phyloP scores from a whole-genome alignment of 2,329 filamentous ascomycete genomes.

The Exophiala mesophila region DNA sequence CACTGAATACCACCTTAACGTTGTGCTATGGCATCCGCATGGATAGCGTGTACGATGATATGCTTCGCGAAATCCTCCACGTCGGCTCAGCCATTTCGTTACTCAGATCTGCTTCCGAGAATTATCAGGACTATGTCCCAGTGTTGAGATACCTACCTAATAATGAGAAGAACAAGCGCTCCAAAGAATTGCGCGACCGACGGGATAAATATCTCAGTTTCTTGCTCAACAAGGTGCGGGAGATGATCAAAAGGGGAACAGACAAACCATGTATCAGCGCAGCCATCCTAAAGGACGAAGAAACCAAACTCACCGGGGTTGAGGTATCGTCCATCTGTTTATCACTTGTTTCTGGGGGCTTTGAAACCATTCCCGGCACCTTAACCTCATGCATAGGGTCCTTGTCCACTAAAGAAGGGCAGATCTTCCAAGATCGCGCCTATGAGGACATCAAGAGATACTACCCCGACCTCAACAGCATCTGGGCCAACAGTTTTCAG shows the following conservation, averaged over 20 bases:
- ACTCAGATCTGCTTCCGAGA: conserved; percentile 71
- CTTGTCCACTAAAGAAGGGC: conserved; percentile 58
- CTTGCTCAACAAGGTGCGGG: conserved; percentile 52
- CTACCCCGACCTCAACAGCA: conserved; percentile 59
- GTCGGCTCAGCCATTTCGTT: conserved; percentile 70
- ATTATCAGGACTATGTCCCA: conserved; percentile 75
- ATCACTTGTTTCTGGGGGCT: conserved; percentile 69
- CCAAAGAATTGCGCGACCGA: conserved; percentile 57
- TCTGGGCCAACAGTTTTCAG: conserved; percentile 61
- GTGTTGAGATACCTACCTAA: conserved; percentile 57
- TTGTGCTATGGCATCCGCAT: conserved; percentile 72
- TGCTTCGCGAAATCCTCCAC: conserved; percentile 67
- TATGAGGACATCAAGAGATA: conserved; percentile 61
- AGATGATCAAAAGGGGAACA: conserved; percentile 53
- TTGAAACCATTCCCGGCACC: conserved; percentile 71
- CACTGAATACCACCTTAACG: conserved; percentile 66
- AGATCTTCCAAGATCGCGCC: conserved; percentile 62
- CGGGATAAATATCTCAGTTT: conserved; percentile 59
- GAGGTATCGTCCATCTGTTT: conserved; percentile 71
- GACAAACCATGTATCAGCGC: conserved; percentile 61
- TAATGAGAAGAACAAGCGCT: conserved; percentile 47
- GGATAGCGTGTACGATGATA: conserved; percentile 58
- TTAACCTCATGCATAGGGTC: conserved; percentile 68
- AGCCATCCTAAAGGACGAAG: conserved; percentile 61
- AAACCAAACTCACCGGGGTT: conserved; percentile 59